These are phyloP conservation scores for Coemansia biformis DNA, from an alignment of 192 early-diverging fungal species.

Conservation along the genomic window DNA sequence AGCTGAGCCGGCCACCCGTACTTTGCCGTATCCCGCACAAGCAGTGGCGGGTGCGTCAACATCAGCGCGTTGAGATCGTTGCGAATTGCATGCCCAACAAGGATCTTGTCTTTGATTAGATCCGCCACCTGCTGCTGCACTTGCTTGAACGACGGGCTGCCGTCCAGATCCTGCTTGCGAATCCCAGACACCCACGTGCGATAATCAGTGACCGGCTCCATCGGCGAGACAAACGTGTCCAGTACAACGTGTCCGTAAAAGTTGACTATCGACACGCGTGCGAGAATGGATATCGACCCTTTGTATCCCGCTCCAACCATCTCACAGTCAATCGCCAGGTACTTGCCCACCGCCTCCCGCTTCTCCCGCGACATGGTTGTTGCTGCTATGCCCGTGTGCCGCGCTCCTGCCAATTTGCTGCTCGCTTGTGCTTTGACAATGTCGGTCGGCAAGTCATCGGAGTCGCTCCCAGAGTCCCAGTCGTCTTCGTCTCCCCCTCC, in stretches of 20 bases:
- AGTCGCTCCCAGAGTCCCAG: neutral
- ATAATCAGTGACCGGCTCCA: conserved; percentile 86
- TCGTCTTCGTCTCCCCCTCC: conserved; percentile 12
- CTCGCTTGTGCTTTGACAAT: neutral
- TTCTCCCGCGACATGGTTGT: conserved; percentile 12
- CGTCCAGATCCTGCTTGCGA: conserved; percentile 62
- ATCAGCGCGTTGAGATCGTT: conserved; percentile 83
- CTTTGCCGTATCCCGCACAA: conserved; percentile 78
- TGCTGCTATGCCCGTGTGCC: conserved; percentile 5
- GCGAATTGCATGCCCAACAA: conserved; percentile 87
- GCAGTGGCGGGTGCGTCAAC: conserved; percentile 69
- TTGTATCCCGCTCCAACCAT: conserved; percentile 94
- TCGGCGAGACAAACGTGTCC: conserved; percentile 80
- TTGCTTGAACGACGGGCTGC: conserved; percentile 65
- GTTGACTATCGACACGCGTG: conserved; percentile 90
- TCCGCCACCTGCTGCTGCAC: conserved; percentile 78
- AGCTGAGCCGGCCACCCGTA: conserved; percentile 61
- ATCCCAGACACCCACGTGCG: conserved; percentile 91
- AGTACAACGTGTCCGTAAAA: conserved; percentile 80
- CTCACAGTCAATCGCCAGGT: conserved; percentile 96
- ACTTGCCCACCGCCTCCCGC: conserved; percentile 64
- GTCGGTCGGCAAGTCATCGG: conserved; percentile 31
- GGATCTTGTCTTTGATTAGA: conserved; percentile 74
- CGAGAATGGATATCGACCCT: conserved; percentile 78
- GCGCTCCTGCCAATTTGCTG: neutral